Conservation (phyloP, 179 eudicot species). For the Kewa caespitosa region DNA sequence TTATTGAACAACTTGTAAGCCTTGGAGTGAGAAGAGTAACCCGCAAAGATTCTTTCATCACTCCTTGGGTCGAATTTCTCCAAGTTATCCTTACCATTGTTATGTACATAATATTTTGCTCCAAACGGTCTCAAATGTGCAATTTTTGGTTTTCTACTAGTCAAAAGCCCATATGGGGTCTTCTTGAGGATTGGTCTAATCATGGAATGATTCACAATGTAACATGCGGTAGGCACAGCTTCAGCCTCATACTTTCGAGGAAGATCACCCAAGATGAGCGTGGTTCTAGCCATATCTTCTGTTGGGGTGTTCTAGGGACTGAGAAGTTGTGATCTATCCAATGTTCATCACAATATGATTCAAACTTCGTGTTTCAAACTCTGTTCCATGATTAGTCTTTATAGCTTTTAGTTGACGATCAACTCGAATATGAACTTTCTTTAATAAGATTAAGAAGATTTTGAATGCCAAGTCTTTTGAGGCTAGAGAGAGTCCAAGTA, state of each 20-base stretch:
- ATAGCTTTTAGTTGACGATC: not conserved
- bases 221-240: not conserved
- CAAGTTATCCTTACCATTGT: not conserved
- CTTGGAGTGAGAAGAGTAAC: not conserved
- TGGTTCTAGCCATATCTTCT: slow-evolving; percentile 12
- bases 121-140: not conserved
- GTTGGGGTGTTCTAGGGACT: slow-evolving; percentile 10
- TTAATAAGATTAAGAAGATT: not conserved
- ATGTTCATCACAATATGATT: not conserved
- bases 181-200: not conserved
- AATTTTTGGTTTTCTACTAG: not conserved
- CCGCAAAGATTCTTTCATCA: not conserved
- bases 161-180: slow-evolving; percentile 6
- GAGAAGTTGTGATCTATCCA: slow-evolving; percentile 17
- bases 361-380: slow-evolving; percentile 2
- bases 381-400: slow-evolving; percentile 4
- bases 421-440: not conserved
- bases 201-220: not conserved
- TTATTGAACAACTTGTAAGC: slow-evolving; percentile 7
- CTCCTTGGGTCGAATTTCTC: not conserved
- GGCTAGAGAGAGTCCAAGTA: slow-evolving; percentile 1
- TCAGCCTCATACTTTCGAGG: not conserved
- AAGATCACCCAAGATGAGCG: not conserved
- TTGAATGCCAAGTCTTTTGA: not conserved
- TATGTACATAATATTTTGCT: not conserved